These are phyloP conservation scores for Albugo candida DNA, from an alignment of 352 stramenopile species.

Conservation along the genomic window DNA sequence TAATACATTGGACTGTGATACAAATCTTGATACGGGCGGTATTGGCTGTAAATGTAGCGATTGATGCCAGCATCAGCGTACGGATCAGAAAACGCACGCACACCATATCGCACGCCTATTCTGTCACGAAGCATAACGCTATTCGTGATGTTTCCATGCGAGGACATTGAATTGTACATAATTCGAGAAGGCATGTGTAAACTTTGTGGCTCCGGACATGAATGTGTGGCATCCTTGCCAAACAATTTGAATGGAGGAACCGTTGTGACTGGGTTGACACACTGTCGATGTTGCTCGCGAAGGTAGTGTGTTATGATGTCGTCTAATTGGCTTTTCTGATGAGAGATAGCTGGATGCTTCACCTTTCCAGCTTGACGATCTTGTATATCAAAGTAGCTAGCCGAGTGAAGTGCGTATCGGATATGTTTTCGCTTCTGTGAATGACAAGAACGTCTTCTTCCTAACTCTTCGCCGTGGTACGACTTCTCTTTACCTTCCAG, in stretches of 20 bases:
- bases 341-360: neutral
- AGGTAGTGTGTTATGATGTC: slow-evolving; percentile 77
- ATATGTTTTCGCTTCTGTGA: slow-evolving; percentile 10
- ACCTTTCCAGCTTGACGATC: neutral
- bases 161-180: slow-evolving; percentile 5
- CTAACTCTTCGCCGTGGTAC: too few relatives aligned
- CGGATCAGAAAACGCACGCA: slow-evolving; percentile 22
- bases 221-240: slow-evolving; percentile 28
- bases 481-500: too few relatives aligned
- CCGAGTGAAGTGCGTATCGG: slow-evolving; percentile 6
- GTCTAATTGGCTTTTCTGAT: slow-evolving; percentile 28
- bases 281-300: slow-evolving; percentile 76
- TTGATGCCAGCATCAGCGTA: slow-evolving; percentile 50
- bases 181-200: too few relatives aligned
- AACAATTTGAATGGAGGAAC: slow-evolving; percentile 72
- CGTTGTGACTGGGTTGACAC: slow-evolving; percentile 66
- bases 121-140: slow-evolving; percentile 31
- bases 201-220: slow-evolving; percentile 44
- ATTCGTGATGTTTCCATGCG: slow-evolving; percentile 41
- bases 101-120: slow-evolving; percentile 21
- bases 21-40: slow-evolving; percentile 37
- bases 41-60: slow-evolving; percentile 59
- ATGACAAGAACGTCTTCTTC: neutral
- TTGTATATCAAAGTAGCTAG: neutral
- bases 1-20: slow-evolving; percentile 13